phyloP scores from a whole-genome alignment of 2,329 filamentous ascomycete genomes.

The Clarireedia sp. region DNA sequence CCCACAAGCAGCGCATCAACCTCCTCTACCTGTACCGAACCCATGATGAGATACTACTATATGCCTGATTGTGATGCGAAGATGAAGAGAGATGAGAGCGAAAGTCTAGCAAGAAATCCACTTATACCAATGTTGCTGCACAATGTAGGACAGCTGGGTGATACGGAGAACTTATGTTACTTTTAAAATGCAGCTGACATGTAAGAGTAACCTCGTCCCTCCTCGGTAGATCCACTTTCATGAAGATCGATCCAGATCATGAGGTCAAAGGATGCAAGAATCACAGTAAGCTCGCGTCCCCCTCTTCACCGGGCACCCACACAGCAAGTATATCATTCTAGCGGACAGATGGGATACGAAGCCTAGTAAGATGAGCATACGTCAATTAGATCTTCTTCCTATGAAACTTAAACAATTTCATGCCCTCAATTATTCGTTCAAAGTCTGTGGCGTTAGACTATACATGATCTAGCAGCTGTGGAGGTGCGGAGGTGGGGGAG shows the following conservation, averaged over 20 bases:
- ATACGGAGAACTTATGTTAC: neutral
- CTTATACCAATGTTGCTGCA: neutral
- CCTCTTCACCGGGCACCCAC: too few species aligned
- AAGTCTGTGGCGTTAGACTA: too few species aligned
- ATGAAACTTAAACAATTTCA: too few species aligned
- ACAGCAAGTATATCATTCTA: too few species aligned
- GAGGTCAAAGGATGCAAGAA: neutral
- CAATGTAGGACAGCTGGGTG: neutral
- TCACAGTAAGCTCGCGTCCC: too few species aligned
- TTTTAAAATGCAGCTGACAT: neutral
- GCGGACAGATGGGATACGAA: too few species aligned
- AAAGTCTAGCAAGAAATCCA: neutral
- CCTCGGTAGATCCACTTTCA: neutral
- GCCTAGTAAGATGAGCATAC: too few species aligned
- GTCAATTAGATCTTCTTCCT: too few species aligned
- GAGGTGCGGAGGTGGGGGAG: too few species aligned
- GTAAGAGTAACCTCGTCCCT: neutral
- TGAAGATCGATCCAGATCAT: neutral
- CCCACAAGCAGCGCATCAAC: conserved; percentile 29
- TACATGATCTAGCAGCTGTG: too few species aligned
- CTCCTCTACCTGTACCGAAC: conserved; percentile 23
- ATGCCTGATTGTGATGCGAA: neutral
- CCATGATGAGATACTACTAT: neutral
- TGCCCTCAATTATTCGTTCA: too few species aligned
- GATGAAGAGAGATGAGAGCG: neutral